phyloP scores from a whole-genome alignment of 2,329 filamentous ascomycete species.

The Hypoxylon sp. region DNA sequence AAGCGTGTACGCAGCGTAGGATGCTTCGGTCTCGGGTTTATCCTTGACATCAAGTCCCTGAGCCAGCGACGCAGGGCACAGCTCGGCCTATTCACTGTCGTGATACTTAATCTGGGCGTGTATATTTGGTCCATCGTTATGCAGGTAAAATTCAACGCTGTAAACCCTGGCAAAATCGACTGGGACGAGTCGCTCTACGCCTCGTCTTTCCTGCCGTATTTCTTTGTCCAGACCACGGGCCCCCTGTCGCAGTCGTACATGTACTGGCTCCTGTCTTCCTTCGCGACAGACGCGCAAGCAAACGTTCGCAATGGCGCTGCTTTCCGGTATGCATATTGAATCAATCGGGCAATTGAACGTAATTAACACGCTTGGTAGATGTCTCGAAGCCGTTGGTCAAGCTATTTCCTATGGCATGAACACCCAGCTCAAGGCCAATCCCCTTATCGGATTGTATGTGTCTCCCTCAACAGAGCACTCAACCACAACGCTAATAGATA shows the following conservation, averaged over 20 bases:
- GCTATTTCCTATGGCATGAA: constrained; percentile 61
- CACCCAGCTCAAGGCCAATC: constrained; percentile 56
- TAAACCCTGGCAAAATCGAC: constrained; percentile 61
- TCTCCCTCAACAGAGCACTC: not conserved
- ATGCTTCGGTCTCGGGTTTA: constrained; percentile 64
- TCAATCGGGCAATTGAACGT: not conserved
- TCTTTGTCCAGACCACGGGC: constrained; percentile 61
- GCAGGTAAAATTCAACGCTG: constrained; percentile 58
- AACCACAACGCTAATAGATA: not conserved
- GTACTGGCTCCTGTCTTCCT: constrained; percentile 62
- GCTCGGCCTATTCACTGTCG: constrained; percentile 61
- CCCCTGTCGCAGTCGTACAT: constrained; percentile 62
- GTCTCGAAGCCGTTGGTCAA: constrained; percentile 59
- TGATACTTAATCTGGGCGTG: constrained; percentile 63
- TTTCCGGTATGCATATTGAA: constrained; percentile 49
- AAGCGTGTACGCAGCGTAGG: constrained; percentile 54
- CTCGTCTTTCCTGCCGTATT: constrained; percentile 62
- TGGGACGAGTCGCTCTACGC: constrained; percentile 62
- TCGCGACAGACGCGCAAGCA: constrained; percentile 59
- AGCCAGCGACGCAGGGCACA: constrained; percentile 63
- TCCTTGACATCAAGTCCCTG: constrained; percentile 58
- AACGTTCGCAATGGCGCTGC: constrained; percentile 61
- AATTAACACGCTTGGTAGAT: constrained; percentile 38
- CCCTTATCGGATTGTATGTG: constrained; percentile 58
- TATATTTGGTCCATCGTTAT: constrained; percentile 67